phyloP scores from a whole-genome alignment of 345 rosid species.

The Conringia planisiliqua region DNA sequence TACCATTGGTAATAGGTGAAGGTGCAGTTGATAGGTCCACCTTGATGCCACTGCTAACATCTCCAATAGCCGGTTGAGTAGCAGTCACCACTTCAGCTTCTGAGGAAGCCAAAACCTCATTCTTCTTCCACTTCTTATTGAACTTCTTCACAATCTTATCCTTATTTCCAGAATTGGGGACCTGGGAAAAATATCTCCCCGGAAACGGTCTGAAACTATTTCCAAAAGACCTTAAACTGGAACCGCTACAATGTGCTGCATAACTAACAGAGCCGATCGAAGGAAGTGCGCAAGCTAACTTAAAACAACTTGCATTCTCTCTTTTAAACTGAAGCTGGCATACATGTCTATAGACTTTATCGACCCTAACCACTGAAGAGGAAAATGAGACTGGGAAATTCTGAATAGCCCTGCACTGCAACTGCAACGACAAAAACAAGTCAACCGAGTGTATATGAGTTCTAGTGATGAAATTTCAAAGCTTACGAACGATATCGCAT shows the following conservation, averaged over 20 bases:
- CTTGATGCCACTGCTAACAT: conserved; percentile 22
- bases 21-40: conserved; percentile 26
- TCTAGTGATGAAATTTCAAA: background rate
- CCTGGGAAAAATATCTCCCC: conserved; percentile 43
- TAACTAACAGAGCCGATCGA: conserved; percentile 26
- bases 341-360: conserved; percentile 25
- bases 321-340: conserved; percentile 34
- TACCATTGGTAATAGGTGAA: conserved; percentile 25
- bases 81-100: conserved; percentile 26
- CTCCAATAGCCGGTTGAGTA: conserved; percentile 30
- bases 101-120: conserved; percentile 38
- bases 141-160: conserved; percentile 18
- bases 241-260: conserved; percentile 18
- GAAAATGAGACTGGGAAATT: conserved; percentile 26
- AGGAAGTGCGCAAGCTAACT: conserved; percentile 13
- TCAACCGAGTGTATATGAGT: background rate
- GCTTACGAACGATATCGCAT: background rate
- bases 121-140: conserved; percentile 36
- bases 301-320: conserved; percentile 22
- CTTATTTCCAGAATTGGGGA: conserved; percentile 18
- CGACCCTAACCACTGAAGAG: conserved; percentile 10
- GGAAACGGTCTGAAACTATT: conserved; percentile 18
- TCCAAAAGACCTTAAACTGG: conserved; percentile 23
- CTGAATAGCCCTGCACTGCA: conserved; percentile 41
- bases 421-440: conserved; percentile 26